Evolutionary conservation across 208 protist genomes (phyloP).

Genomic region (Naegleria fowleri): DNA sequence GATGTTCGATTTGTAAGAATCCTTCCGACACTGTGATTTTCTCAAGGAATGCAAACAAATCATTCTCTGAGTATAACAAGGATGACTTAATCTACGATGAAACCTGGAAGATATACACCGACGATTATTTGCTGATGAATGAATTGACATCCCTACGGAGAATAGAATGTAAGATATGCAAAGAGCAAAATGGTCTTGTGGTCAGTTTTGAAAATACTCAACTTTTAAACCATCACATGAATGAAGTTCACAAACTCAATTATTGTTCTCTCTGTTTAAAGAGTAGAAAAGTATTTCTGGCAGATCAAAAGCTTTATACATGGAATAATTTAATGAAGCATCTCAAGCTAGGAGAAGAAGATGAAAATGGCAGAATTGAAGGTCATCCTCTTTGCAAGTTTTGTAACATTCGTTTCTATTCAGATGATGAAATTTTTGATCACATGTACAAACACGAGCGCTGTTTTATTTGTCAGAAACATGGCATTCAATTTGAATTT

Average conservation of each 20-base stretch:
- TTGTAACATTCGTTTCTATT: slow-evolving; percentile 22
- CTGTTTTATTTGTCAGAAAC: slow-evolving; percentile 20
- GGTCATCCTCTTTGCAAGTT: slow-evolving; percentile 33
- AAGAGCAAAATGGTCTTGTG: not conserved
- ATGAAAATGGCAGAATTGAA: slow-evolving; percentile 2
- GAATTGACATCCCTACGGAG: not conserved
- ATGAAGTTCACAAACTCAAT: not conserved
- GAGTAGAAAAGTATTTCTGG: slow-evolving; percentile 24
- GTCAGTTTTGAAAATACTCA: not conserved
- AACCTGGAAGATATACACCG: not conserved
- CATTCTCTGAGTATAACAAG: not conserved
- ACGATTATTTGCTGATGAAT: not conserved
- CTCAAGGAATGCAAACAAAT: not conserved
- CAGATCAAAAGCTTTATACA: slow-evolving; percentile 11
- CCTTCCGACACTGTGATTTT: not conserved
- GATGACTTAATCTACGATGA: not conserved
- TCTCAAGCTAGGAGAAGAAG: not conserved
- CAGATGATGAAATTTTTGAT: slow-evolving; percentile 15
- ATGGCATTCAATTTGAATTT: slow-evolving; percentile 25
- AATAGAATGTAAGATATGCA: not conserved
- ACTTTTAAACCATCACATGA: slow-evolving; percentile 1
- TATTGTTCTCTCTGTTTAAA: slow-evolving; percentile 22
- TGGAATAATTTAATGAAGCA: not conserved
- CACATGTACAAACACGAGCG: slow-evolving; percentile 28
- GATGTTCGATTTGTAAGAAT: slow-evolving; percentile 28